These are phyloP conservation scores for Claviceps fusiformis DNA, from an alignment of 2,329 filamentous ascomycete genomes.

Conservation along the genomic window DNA sequence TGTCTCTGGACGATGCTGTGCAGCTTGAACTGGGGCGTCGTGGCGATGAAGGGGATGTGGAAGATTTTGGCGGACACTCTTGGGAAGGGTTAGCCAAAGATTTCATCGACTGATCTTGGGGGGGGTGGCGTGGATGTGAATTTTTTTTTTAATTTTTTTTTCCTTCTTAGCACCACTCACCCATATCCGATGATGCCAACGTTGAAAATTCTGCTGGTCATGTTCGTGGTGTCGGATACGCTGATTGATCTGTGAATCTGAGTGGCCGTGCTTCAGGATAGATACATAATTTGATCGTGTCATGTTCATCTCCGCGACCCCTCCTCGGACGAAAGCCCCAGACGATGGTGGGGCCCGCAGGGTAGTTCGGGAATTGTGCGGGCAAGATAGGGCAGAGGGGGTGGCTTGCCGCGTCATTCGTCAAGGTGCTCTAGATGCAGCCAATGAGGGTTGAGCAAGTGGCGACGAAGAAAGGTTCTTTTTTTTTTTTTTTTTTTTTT, in stretches of 20 bases:
- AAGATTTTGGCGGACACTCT: constrained; percentile 61
- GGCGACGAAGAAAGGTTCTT: too few species aligned
- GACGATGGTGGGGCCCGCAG: background rate
- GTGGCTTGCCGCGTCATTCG: background rate
- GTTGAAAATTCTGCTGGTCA: constrained; percentile 30
- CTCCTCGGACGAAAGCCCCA: too few species aligned
- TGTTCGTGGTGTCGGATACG: constrained; percentile 2
- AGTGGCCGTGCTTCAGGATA: too few species aligned
- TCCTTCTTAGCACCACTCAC: constrained; percentile 18
- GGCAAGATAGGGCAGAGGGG: too few species aligned
- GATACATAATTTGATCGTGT: too few species aligned
- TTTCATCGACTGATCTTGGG: too few species aligned
- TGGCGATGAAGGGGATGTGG: constrained; percentile 65
- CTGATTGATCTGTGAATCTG: background rate
- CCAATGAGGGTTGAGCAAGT: too few species aligned
- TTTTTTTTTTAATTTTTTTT: background rate
- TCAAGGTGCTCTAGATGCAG: too few species aligned
- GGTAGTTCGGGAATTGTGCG: background rate
- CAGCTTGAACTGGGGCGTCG: constrained; percentile 50
- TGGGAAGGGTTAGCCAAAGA: constrained; percentile 3
- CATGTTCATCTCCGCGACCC: background rate
- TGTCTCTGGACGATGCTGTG: constrained; percentile 65
- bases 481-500: too few species aligned
- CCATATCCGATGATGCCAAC: constrained; percentile 39
- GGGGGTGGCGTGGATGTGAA: too few species aligned